These are phyloP conservation scores for Mimosa pudica DNA, from an alignment of 306 rosid species.

Conservation along the genomic window DNA sequence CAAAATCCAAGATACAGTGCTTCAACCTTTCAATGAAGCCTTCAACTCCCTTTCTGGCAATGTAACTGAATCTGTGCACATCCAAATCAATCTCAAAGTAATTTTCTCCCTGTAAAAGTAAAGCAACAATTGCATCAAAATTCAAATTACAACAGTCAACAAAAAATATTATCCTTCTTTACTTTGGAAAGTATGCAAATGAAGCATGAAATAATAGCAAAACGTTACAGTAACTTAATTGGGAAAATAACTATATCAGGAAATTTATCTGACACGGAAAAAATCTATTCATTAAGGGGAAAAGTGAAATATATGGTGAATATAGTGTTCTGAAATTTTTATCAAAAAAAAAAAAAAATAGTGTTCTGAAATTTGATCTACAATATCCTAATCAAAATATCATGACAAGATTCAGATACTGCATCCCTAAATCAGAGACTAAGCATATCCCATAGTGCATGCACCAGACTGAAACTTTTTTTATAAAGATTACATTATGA, in stretches of 20 bases:
- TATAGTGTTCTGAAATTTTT: background rate
- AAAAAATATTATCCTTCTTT: background rate
- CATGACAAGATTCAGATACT: background rate
- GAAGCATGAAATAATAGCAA: background rate
- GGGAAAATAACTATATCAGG: background rate
- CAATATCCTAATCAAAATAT: slow-evolving; percentile 9
- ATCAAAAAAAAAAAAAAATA: too few relatives aligned
- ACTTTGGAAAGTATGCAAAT: background rate
- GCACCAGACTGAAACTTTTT: background rate
- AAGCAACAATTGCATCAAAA: slow-evolving; percentile 11
- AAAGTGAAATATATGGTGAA: background rate
- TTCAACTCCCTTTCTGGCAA: slow-evolving; percentile 92
- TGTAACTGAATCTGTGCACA: slow-evolving; percentile 88
- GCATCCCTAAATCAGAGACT: background rate
- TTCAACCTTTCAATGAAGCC: slow-evolving; percentile 77
- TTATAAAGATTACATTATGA: background rate
- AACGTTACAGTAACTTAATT: background rate
- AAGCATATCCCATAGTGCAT: background rate
- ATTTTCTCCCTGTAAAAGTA: slow-evolving; percentile 79
- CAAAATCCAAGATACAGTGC: slow-evolving; percentile 73
- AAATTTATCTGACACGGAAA: background rate
- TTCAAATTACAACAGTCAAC: background rate
- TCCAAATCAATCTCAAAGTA: slow-evolving; percentile 96
- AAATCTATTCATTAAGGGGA: background rate
- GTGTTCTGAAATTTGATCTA: background rate